Evolutionary conservation across 352 stramenopile genomes (phyloP).

Genomic region (Phytophthora brassicae): DNA sequence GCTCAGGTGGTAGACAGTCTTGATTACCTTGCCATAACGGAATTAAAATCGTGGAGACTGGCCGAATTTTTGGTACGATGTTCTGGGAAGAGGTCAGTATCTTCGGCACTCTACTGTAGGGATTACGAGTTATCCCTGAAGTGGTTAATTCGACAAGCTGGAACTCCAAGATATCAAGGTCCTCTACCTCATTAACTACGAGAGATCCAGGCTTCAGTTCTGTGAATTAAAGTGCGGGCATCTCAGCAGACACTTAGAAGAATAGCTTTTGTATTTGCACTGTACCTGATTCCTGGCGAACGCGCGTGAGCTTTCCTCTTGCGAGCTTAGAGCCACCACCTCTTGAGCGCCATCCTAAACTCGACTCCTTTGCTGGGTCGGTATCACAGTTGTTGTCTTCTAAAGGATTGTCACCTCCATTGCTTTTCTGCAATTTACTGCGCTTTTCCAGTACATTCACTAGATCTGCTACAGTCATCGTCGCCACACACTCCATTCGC

Average conservation of each 20-base stretch:
- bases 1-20: neutral
- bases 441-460: slow-evolving; percentile 19
- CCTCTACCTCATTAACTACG: slow-evolving; percentile 21
- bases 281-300: slow-evolving; percentile 25
- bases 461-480: slow-evolving; percentile 31
- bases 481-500: slow-evolving; percentile 31
- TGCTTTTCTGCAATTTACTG: slow-evolving; percentile 8
- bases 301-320: slow-evolving; percentile 21
- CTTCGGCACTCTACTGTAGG: neutral
- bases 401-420: neutral
- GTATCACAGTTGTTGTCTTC: slow-evolving; percentile 22
- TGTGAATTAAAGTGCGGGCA: slow-evolving; percentile 5
- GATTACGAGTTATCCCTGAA: slow-evolving; percentile 6
- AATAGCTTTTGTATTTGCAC: neutral
- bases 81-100: slow-evolving; percentile 1
- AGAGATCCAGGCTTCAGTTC: slow-evolving; percentile 14
- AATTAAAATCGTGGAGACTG: slow-evolving; percentile 14
- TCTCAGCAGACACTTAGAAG: neutral
- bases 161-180: slow-evolving; percentile 44
- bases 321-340: neutral
- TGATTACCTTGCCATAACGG: slow-evolving; percentile 9
- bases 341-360: slow-evolving; percentile 10
- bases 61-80: slow-evolving; percentile 12
- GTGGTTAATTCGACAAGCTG: slow-evolving; percentile 2
- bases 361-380: slow-evolving; percentile 17